Base-by-base conservation (phyloP, 2,329 filamentous ascomycete species). In the Penicillium sp. region DNA sequence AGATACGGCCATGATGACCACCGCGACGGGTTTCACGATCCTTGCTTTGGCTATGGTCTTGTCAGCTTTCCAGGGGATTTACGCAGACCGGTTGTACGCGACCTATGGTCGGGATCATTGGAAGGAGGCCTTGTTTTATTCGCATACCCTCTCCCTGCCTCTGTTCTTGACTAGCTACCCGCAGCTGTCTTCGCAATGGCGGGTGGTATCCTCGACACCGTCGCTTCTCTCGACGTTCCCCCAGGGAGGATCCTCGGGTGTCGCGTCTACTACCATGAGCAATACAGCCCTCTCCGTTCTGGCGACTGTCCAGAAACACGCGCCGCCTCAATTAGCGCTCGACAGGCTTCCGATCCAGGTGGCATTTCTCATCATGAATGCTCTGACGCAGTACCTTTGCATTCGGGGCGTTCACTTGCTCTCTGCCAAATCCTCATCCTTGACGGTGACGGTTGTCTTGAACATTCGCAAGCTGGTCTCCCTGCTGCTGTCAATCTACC, bases 61-160 rank as follows among this genome's bases (percentile, higher is more conserved):
- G 20, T 95, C 91, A 7, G 91, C 94, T 20, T 88, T 92, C 65
- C 96, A 97, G 87, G 94, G 94, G 4, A 82, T 96, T 27, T 97
- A 96, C 69, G 92, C 92, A 0, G 92, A 99, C 70, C 85, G 91
- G 60, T 90, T 92, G 0, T 99, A 97, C 75, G 82, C 82, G 52
- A 82, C 81, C 50, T 91, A 96, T 70, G 91, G 92, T 5, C 88
- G 74, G 18, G 69, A 89, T 27, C 88, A 94, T 70, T 97, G 94
- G 90, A 88, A 87, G 62, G 94, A 97, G 71, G 96, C 96, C 60
- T 80, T 99, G 11, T 97, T 99, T 76, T 99, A 97, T 76, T 95
- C 89, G 20, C 84, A 87, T 60, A 69, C 69, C 8, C 70, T 79
- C 30, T 77, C 75, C 14, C 51, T 78, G 14, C 74, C 75, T 4